phyloP scores from a whole-genome alignment of 2,329 filamentous ascomycete genomes.

The Diplodia scrobiculata region DNA sequence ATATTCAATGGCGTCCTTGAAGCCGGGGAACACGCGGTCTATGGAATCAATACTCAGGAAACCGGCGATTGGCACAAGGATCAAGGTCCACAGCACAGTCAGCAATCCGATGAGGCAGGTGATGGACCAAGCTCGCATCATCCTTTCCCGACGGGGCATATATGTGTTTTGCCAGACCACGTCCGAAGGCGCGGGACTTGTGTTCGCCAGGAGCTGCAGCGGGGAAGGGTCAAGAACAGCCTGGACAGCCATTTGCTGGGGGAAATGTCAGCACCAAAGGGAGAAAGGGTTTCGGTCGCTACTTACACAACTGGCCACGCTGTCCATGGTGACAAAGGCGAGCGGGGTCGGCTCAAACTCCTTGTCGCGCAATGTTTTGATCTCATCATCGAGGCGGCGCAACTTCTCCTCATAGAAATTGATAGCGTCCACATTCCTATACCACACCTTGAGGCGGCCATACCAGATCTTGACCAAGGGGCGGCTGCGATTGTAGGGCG shows the following conservation, averaged over 20 bases:
- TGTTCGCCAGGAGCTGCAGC: conserved; percentile 78
- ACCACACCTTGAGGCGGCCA: conserved; percentile 72
- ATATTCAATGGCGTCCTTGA: conserved; percentile 67
- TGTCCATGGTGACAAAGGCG: conserved; percentile 97
- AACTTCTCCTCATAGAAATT: conserved; percentile 92
- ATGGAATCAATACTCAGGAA: conserved; percentile 82
- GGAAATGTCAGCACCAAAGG: background rate
- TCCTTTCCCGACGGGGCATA: conserved; percentile 69
- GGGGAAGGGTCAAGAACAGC: conserved; percentile 90
- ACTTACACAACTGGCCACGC: conserved; percentile 69
- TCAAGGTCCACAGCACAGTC: conserved; percentile 83
- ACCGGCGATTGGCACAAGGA: conserved; percentile 76
- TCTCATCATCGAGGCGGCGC: conserved; percentile 73
- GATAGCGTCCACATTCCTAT: conserved; percentile 80
- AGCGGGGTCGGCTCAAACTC: conserved; percentile 76
- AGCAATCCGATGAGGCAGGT: conserved; percentile 80
- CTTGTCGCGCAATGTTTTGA: conserved; percentile 69
- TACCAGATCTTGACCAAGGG: conserved; percentile 77
- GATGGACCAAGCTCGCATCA: conserved; percentile 78
- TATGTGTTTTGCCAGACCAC: conserved; percentile 98
- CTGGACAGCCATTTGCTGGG: conserved; percentile 85
- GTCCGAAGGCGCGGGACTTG: conserved; percentile 84
- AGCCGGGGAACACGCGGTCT: conserved; percentile 66
- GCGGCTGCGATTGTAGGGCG: conserved; percentile 51
- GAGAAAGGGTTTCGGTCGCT: background rate